Evolutionary conservation across 1,284 basidiomycete species (phyloP).

Genomic region (Microbotryum scabiosae): DNA sequence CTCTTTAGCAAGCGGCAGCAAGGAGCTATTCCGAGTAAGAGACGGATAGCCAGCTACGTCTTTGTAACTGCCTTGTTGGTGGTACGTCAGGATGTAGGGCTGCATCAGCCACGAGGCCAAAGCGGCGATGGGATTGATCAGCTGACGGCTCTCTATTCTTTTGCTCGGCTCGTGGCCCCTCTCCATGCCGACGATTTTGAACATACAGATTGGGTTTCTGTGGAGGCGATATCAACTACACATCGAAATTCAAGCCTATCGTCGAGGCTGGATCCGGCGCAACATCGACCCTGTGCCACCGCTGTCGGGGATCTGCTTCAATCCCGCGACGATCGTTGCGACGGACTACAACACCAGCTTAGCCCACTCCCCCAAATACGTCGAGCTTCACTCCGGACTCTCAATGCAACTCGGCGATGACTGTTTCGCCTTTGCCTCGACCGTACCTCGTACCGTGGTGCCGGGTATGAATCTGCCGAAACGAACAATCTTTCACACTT

Average conservation of each 20-base stretch:
- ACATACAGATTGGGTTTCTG: constrained; percentile 43
- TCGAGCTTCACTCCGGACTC: constrained; percentile 67
- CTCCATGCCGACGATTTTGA: not conserved
- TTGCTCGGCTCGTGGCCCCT: not conserved
- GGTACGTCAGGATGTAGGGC: not conserved
- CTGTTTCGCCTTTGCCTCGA: constrained; percentile 79
- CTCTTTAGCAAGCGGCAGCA: not conserved
- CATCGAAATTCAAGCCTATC: constrained; percentile 67
- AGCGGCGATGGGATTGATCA: no score
- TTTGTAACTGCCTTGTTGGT: not conserved
- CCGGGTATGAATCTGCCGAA: constrained; percentile 43
- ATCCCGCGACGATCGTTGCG: constrained; percentile 50
- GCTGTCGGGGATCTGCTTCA: constrained; percentile 62
- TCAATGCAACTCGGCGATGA: constrained; percentile 66
- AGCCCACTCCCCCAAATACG: constrained; percentile 52
- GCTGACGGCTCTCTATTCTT: not conserved
- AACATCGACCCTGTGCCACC: constrained; percentile 58
- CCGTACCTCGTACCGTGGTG: constrained; percentile 45
- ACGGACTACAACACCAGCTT: constrained; percentile 58
- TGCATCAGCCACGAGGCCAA: no score
- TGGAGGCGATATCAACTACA: constrained; percentile 64
- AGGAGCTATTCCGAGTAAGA: not conserved
- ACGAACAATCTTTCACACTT: constrained; percentile 64
- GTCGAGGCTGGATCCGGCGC: constrained; percentile 59
- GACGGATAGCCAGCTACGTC: not conserved